phyloP scores from a whole-genome alignment of 2,329 filamentous ascomycete species.

The Pyricularia pennisetigena region DNA sequence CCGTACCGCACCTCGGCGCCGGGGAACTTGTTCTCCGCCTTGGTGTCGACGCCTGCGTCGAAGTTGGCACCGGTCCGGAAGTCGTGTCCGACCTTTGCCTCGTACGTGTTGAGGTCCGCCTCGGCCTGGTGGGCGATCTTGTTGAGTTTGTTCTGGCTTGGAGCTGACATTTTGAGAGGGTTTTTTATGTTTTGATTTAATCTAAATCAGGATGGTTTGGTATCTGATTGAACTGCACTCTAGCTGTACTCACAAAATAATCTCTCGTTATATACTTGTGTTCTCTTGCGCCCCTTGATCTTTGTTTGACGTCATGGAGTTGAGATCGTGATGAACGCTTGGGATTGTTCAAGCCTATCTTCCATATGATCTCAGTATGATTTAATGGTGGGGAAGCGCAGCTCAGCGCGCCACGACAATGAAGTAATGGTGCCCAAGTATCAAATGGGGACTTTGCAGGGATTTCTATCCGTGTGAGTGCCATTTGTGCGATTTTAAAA shows the following conservation, averaged over 20 bases:
- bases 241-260: too few relatives aligned
- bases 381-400: not conserved
- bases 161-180: not conserved
- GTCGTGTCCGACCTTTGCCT: not conserved
- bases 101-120: conserved; percentile 1
- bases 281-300: not conserved
- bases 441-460: too few relatives aligned
- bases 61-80: not conserved
- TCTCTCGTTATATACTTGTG: too few relatives aligned
- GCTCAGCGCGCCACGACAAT: not conserved
- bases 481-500: too few relatives aligned
- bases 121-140: not conserved
- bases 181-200: too few relatives aligned
- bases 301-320: not conserved
- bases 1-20: not conserved
- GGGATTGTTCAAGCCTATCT: not conserved
- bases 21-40: conserved; percentile 1
- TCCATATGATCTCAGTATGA: not conserved
- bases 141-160: not conserved
- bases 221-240: not conserved
- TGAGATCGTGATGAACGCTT: not conserved
- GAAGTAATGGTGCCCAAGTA: not conserved
- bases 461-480: too few relatives aligned
- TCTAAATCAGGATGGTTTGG: too few relatives aligned
- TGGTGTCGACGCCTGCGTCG: not conserved